Evolutionary conservation across 495 filamentous ascomycete genomes (phyloP).

Genomic region (Cetradonia linearis): DNA sequence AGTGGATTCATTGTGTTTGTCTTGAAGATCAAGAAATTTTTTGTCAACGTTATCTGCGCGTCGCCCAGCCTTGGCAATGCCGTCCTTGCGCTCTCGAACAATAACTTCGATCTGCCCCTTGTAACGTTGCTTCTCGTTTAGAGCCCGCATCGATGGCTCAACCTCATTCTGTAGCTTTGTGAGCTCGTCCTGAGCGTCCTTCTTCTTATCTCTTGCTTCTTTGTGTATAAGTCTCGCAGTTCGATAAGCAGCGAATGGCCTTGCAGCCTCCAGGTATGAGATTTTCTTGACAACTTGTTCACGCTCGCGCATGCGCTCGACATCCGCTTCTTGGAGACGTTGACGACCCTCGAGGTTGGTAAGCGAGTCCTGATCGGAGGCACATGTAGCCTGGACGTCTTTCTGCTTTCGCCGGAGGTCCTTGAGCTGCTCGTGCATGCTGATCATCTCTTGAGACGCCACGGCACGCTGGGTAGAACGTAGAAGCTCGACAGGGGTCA

Average conservation of each 20-base stretch:
- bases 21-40: conserved; percentile 43
- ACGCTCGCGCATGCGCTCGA: conserved; percentile 70
- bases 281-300: conserved; percentile 55
- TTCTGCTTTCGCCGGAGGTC: conserved; percentile 59
- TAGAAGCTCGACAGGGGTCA: conserved; percentile 78
- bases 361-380: conserved; percentile 50
- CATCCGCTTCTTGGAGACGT: conserved; percentile 66
- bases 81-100: conserved; percentile 40
- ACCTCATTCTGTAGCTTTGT: conserved; percentile 48
- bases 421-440: conserved; percentile 70
- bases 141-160: conserved; percentile 55
- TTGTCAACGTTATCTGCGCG: conserved; percentile 40
- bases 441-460: conserved; percentile 65
- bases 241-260: conserved; percentile 56
- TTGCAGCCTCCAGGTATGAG: conserved; percentile 52
- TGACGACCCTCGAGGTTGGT: conserved; percentile 61
- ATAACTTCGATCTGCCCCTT: conserved; percentile 37
- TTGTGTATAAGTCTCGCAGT: conserved; percentile 28
- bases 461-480: conserved; percentile 78
- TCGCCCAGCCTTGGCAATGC: conserved; percentile 41
- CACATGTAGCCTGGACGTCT: conserved; percentile 46
- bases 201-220: conserved; percentile 39
- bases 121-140: conserved; percentile 58
- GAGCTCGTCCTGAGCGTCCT: conserved; percentile 41
- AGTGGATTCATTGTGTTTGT: conserved; percentile 45